A percentile compares a stretch with the other conserved stretches of the same genome.
These are phyloP conservation scores for Diophrys appendiculata DNA, from an alignment of 73 alveolate genomes.

Conservation along the genomic window DNA sequence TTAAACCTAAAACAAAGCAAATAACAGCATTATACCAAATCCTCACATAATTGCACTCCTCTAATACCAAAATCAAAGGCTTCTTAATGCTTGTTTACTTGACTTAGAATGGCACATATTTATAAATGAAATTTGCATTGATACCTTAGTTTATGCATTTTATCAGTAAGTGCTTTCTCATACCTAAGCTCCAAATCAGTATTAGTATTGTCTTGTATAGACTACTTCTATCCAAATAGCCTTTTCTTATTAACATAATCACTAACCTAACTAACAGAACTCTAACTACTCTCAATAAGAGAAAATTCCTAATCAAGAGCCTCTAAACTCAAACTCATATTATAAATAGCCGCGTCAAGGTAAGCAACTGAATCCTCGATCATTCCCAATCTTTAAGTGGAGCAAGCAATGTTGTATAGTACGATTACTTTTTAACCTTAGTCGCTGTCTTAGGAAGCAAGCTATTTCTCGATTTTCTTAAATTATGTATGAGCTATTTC, in stretches of 20 bases:
- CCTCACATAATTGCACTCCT: conserved; percentile 19
- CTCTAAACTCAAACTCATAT: no score
- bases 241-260: background rate
- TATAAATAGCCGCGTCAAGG: conserved; percentile 3
- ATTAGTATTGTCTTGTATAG: background rate
- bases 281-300: no score
- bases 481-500: background rate
- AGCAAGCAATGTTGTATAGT: conserved; percentile 1
- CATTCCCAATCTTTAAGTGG: background rate
- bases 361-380: background rate
- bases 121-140: conserved; percentile 52
- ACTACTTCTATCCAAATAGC: background rate
- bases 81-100: conserved; percentile 27
- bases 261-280: no score
- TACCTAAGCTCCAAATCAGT: no score
- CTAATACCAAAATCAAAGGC: conserved; percentile 40
- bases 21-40: background rate
- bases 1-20: conserved; percentile 21
- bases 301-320: no score
- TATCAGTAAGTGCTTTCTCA: conserved; percentile 4
- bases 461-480: background rate
- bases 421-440: no score
- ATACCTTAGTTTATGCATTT: conserved; percentile 26
- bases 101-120: conserved; percentile 48
- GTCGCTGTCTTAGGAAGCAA: no score